Evolutionary conservation across 371 early-diverging fungal genomes (phyloP).

Genomic region (Mucor indicus): DNA sequence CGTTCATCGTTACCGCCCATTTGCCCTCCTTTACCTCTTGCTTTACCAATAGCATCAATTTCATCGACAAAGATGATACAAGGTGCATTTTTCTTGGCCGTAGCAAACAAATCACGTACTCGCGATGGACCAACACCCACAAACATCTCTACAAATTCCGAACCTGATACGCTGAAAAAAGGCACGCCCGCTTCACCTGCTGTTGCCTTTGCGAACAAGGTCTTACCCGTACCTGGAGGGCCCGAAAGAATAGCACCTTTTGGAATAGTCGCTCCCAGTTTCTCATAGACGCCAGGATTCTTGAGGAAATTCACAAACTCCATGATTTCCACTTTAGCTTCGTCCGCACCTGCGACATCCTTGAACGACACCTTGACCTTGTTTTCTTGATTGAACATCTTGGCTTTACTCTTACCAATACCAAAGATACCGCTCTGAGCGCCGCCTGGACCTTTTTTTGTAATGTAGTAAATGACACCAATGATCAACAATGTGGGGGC

Average conservation of each 20-base stretch:
- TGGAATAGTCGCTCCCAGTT: conserved; percentile 99
- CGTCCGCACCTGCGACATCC: conserved; percentile 99
- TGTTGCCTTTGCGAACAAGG: conserved; percentile 97
- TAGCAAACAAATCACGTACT: conserved; percentile 96
- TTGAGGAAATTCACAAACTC: conserved; percentile 99
- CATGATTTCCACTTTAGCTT: conserved; percentile 99
- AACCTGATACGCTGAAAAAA: conserved; percentile 97
- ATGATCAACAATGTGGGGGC: conserved; percentile 91
- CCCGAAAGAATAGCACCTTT: conserved; percentile 97
- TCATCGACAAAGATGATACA: conserved; percentile 99
- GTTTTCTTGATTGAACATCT: conserved; percentile 95
- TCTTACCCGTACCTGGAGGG: conserved; percentile 99
- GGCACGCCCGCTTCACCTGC: conserved; percentile 99
- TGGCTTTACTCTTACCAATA: conserved; percentile 94
- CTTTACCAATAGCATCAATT: conserved; percentile 99
- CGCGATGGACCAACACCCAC: conserved; percentile 99
- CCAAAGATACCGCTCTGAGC: conserved; percentile 86
- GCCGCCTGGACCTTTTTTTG: conserved; percentile 73
- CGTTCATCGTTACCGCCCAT: conserved; percentile 93
- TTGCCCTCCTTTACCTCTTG: conserved; percentile 90
- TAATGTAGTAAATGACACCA: conserved; percentile 85
- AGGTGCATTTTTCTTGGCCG: conserved; percentile 96
- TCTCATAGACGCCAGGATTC: conserved; percentile 95
- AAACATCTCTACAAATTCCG: conserved; percentile 99
- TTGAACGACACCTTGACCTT: conserved; percentile 95